These are phyloP conservation scores for Eremochloa ophiuroides DNA, from an alignment of 176 grass and related monocot genomes.

Conservation along the genomic window DNA sequence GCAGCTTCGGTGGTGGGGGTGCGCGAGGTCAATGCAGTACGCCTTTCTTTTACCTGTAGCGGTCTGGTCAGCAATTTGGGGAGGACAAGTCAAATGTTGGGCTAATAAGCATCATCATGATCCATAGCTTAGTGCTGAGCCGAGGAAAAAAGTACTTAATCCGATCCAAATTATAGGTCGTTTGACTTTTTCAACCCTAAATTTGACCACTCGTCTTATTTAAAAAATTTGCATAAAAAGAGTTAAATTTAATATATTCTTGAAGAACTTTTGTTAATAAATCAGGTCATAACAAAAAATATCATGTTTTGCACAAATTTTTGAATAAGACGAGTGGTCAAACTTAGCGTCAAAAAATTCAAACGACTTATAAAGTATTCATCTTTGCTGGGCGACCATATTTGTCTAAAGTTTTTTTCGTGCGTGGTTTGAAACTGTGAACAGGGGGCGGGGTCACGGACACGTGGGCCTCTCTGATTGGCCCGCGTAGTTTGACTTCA, in stretches of 20 bases:
- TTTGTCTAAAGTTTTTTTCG: conserved; percentile 11
- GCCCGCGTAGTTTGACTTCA: not conserved
- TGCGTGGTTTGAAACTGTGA: conserved; percentile 23
- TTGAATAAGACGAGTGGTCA: too few relatives aligned
- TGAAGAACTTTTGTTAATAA: too few relatives aligned
- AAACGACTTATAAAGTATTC: too few relatives aligned
- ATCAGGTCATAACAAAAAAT: too few relatives aligned
- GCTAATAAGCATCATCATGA: conserved; percentile 17
- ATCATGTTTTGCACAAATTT: too few relatives aligned
- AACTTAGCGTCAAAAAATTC: too few relatives aligned
- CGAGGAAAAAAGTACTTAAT: not conserved
- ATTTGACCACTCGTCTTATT: too few relatives aligned
- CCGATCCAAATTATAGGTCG: too few relatives aligned
- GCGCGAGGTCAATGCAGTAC: conserved; percentile 44
- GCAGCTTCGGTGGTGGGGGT: conserved; percentile 11
- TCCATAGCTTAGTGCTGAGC: not conserved
- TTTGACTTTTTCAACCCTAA: too few relatives aligned
- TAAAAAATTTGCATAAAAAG: too few relatives aligned
- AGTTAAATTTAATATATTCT: too few relatives aligned
- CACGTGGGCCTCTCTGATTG: conserved; percentile 5
- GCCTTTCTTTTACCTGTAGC: not conserved
- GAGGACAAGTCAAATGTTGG: conserved; percentile 32
- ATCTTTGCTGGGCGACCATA: not conserved
- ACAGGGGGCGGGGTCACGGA: not conserved
- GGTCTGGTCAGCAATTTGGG: conserved; percentile 25